phyloP scores from a whole-genome alignment of 169 alveolate species.

The Cryptosporidium canis region DNA sequence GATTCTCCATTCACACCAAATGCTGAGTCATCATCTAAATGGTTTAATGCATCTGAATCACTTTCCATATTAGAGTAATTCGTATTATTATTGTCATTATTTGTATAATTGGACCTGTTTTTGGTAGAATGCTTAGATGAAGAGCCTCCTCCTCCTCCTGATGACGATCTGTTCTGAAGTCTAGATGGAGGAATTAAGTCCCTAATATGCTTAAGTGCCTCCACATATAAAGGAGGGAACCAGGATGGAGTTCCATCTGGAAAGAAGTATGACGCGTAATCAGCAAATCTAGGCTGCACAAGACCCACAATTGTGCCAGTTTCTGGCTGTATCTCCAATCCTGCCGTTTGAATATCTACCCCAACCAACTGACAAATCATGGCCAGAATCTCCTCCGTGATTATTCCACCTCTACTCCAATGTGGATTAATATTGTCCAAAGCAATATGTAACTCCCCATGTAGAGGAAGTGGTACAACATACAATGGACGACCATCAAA shows the following conservation, averaged over 20 bases:
- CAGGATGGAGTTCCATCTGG: slow-evolving; percentile 73
- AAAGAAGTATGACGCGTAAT: slow-evolving; percentile 61
- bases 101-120: neutral
- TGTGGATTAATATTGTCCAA: slow-evolving; percentile 70
- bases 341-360: slow-evolving; percentile 67
- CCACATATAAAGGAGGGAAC: slow-evolving; percentile 71
- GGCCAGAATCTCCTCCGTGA: slow-evolving; percentile 59
- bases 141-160: neutral
- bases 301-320: slow-evolving; percentile 66
- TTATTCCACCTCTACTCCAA: slow-evolving; percentile 70
- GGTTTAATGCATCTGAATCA: neutral
- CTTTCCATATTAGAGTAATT: slow-evolving; percentile 5
- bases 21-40: neutral
- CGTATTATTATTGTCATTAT: neutral
- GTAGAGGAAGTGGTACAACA: slow-evolving; percentile 67
- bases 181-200: slow-evolving; percentile 66
- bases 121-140: slow-evolving; percentile 8
- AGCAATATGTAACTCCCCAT: slow-evolving; percentile 67
- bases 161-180: slow-evolving; percentile 31
- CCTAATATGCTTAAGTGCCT: slow-evolving; percentile 48
- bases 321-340: slow-evolving; percentile 68
- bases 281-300: slow-evolving; percentile 73
- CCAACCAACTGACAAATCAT: slow-evolving; percentile 71
- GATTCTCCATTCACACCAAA: neutral
- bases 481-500: slow-evolving; percentile 69